Evolutionary conservation across 2,329 filamentous ascomycete species (phyloP), one percentile per base, ranked within the genome.

Genomic region (Knufia fluminis): DNA sequence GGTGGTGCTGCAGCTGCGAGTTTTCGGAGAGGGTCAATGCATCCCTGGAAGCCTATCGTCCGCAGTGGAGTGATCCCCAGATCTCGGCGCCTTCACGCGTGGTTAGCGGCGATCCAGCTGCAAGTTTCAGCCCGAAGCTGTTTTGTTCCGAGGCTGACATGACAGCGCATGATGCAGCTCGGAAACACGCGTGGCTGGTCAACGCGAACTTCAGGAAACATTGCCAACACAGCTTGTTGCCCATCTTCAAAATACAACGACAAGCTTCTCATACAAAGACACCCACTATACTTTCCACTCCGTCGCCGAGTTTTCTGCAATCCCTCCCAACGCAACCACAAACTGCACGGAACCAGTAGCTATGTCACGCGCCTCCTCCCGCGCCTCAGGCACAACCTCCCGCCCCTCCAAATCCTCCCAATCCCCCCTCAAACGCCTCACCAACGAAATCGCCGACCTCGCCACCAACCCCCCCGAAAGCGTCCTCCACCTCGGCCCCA

Each of bases 371-470:
- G 50, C 55, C 12, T 38, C 52, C 12, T n/a, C n/a, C n/a, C n/a
- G n/a, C n/a, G n/a, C n/a, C n/a, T n/a, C n/a, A n/a, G n/a, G n/a
- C n/a, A n/a, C n/a, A n/a, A n/a, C n/a, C n/a, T n/a, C n/a, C n/a
- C n/a, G n/a, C n/a, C 52, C 50, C 63, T 63, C 59, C 59, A 33
- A 54, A 57, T 10, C 59, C 59, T 9, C 36, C 59, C 22, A 60
- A 67, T 28, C 26, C 36, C 70, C 76, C 14, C 71, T 72, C n/a
- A 80, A 80, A 62, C 75, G 79, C 23, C 72, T 83, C 50, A 70
- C 80, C 60, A 75, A 75, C 58, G 79, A 83, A 64, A 68, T 82
- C n/a, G 73, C 77, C 59, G 71, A 74, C 32, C 79, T 80, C 63
- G 66, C 73, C 33, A 69, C 68, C 49, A 70, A 73, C 19, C 78